Conservation (phyloP, 768 basidiomycete genomes). For the Lepiota subincarnata region DNA sequence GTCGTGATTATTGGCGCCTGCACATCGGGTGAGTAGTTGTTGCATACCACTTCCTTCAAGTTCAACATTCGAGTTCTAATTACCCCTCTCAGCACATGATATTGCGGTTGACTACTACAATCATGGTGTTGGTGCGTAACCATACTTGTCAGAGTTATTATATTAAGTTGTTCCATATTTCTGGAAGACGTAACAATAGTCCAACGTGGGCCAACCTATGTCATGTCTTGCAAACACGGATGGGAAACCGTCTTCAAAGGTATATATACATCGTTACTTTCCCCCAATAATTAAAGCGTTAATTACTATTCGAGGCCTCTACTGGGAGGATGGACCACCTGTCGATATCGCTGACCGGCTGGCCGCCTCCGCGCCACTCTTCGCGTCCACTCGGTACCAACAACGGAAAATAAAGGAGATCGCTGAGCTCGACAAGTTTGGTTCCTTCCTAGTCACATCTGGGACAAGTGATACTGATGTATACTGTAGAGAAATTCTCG, state of each 20-base stretch:
- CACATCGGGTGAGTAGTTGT: constrained; percentile 33
- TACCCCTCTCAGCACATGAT: constrained; percentile 29
- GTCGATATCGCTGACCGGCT: constrained; percentile 48
- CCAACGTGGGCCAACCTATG: constrained; percentile 50
- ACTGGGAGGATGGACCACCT: constrained; percentile 44
- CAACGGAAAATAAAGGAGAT: constrained; percentile 19
- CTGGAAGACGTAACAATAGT: constrained; percentile 38
- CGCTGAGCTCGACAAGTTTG: constrained; percentile 36
- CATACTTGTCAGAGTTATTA: constrained; percentile 23
- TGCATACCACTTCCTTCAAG: not conserved
- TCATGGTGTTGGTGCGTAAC: constrained; percentile 26
- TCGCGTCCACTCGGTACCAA: constrained; percentile 16
- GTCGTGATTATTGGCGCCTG: constrained; percentile 66
- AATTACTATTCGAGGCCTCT: constrained; percentile 23
- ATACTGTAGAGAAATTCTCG: constrained; percentile 26
- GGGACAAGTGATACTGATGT: not conserved
- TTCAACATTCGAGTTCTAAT: not conserved
- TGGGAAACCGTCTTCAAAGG: constrained; percentile 24
- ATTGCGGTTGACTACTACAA: constrained; percentile 33
- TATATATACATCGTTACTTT: not conserved
- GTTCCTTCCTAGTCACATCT: not conserved
- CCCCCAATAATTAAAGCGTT: constrained; percentile 16
- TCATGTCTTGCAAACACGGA: constrained; percentile 43
- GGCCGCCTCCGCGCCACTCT: constrained; percentile 41
- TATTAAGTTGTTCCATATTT: constrained; percentile 18